Conservation (phyloP, 352 stramenopile species). For the Phytophthora pini region DNA sequence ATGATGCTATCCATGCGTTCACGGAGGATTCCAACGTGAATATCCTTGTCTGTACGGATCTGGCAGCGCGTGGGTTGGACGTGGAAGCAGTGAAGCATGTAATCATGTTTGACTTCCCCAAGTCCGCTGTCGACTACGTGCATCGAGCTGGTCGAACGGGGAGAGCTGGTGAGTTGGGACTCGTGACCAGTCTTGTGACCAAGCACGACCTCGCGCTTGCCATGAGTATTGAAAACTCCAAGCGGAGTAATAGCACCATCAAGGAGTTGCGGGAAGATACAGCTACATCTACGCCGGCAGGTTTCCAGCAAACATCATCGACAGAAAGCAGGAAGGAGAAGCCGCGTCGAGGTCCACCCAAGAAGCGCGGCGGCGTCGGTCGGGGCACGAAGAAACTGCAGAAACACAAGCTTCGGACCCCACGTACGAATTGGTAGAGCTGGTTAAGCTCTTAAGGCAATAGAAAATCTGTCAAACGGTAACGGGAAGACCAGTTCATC, state of each 20-base stretch:
- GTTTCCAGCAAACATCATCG: slow-evolving; percentile 9
- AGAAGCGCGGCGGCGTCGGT: slow-evolving; percentile 31
- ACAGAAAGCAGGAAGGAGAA: slow-evolving; percentile 21
- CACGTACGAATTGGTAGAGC: slow-evolving; percentile 26
- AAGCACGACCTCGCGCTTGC: slow-evolving; percentile 73
- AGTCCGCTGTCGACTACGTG: slow-evolving; percentile 93
- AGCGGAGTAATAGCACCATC: slow-evolving; percentile 59
- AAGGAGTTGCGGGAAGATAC: slow-evolving; percentile 53
- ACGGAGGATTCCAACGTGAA: slow-evolving; percentile 42
- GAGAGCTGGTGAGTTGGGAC: slow-evolving; percentile 58
- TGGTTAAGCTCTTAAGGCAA: slow-evolving; percentile 2
- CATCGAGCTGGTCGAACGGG: slow-evolving; percentile 88
- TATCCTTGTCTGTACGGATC: slow-evolving; percentile 94
- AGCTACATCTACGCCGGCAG: neutral
- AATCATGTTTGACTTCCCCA: slow-evolving; percentile 95
- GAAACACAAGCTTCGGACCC: slow-evolving; percentile 59
- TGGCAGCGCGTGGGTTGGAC: slow-evolving; percentile 93
- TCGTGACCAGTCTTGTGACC: slow-evolving; percentile 81
- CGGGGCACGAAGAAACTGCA: slow-evolving; percentile 67
- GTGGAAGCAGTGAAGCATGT: slow-evolving; percentile 90
- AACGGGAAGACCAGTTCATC: slow-evolving; percentile 31
- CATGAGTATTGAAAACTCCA: slow-evolving; percentile 72
- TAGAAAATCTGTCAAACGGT: slow-evolving; percentile 13
- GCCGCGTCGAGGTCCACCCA: slow-evolving; percentile 4
- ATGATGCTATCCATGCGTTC: slow-evolving; percentile 69